Conservation (phyloP, 352 stramenopile genomes). For the Globisporangium paroecandrum region DNA sequence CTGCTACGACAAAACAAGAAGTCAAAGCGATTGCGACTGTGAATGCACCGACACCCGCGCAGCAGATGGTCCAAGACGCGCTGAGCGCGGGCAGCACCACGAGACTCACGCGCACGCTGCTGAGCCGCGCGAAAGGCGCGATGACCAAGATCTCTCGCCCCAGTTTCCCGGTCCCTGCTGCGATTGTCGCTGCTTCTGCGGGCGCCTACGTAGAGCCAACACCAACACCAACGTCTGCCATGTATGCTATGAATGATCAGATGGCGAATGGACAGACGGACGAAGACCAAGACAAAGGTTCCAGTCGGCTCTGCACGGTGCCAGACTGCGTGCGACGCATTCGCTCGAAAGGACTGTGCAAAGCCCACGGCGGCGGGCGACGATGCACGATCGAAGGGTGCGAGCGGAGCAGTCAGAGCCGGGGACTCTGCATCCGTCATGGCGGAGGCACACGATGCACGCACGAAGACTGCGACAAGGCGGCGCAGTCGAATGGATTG, state of each 20-base stretch:
- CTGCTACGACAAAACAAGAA: neutral
- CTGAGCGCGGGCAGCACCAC: constrained; percentile 1
- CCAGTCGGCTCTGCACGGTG: constrained; percentile 10
- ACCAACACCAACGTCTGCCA: neutral
- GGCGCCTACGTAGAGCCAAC: neutral
- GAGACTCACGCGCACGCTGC: constrained; percentile 4
- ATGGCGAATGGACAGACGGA: constrained; percentile 4
- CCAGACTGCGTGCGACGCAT: constrained; percentile 10
- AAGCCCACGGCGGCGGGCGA: constrained; percentile 15
- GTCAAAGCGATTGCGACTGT: neutral
- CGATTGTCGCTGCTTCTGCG: constrained; percentile 7
- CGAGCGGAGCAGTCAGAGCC: constrained; percentile 16
- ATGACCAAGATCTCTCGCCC: neutral
- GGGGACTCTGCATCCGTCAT: constrained; percentile 17
- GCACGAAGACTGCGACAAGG: constrained; percentile 9
- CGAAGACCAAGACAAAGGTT: constrained; percentile 10
- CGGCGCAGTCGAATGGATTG: constrained; percentile 17
- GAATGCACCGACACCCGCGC: neutral
- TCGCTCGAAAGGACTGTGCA: constrained; percentile 18
- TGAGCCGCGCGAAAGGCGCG: neutral
- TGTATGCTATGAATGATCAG: neutral
- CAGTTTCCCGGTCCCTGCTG: neutral
- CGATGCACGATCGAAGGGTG: constrained; percentile 14
- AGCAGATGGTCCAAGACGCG: constrained; percentile 7
- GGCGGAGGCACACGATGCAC: constrained; percentile 17